phyloP scores from a whole-genome alignment of 2,329 filamentous ascomycete genomes.

The Ceratocystis destructans region DNA sequence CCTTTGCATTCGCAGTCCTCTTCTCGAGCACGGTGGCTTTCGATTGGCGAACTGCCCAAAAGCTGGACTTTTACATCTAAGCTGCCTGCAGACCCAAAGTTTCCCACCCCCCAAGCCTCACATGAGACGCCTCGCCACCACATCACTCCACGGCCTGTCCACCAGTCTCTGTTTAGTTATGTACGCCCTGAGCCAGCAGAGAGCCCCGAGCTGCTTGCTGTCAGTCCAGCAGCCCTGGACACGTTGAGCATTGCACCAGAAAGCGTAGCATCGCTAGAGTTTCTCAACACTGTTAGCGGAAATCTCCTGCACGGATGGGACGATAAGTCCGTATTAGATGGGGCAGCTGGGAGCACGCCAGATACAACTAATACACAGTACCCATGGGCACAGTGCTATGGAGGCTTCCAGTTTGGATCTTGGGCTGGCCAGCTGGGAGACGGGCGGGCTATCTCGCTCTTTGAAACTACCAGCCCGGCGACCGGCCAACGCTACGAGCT shows the following conservation, averaged over 20 bases:
- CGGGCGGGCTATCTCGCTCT: conserved; percentile 84
- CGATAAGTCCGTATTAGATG: conserved; percentile 36
- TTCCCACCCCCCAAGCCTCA: conserved; percentile 67
- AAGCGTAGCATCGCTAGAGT: conserved; percentile 58
- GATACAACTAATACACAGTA: conserved; percentile 34
- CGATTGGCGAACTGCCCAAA: conserved; percentile 46
- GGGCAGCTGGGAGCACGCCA: conserved; percentile 38
- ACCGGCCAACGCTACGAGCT: conserved; percentile 71
- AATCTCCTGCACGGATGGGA: conserved; percentile 73
- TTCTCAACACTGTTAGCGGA: conserved; percentile 64
- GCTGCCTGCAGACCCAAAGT: conserved; percentile 62
- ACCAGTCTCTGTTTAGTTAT: conserved; percentile 75
- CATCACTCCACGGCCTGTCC: conserved; percentile 70
- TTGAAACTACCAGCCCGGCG: conserved; percentile 66
- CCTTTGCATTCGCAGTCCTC: not conserved
- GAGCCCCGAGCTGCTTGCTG: conserved; percentile 64
- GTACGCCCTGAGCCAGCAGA: conserved; percentile 65
- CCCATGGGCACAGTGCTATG: conserved; percentile 97
- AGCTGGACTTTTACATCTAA: conserved; percentile 51
- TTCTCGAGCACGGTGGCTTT: conserved; percentile 14
- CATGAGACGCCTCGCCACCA: conserved; percentile 65
- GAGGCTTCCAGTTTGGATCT: conserved; percentile 64
- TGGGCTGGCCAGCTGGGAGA: conserved; percentile 97
- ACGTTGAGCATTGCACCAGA: conserved; percentile 63
- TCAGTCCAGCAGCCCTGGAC: conserved; percentile 63